Conservation (phyloP, 2,329 filamentous ascomycete genomes). For the Orbilia quercus region DNA sequence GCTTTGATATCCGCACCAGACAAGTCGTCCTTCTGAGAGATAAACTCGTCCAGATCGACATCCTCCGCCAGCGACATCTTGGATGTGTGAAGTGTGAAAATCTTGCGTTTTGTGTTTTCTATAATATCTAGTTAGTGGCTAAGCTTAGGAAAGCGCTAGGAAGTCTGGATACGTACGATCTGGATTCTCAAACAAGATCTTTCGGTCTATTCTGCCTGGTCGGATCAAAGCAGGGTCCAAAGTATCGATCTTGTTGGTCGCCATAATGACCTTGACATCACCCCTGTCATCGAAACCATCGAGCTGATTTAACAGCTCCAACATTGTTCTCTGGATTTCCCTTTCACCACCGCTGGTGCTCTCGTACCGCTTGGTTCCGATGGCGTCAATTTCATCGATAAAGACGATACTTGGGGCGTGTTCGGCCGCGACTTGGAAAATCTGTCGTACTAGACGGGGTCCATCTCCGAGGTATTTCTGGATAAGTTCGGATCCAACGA, state of each 20-base stretch:
- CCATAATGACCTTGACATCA: constrained; percentile 99
- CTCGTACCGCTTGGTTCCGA: constrained; percentile 98
- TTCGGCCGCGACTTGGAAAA: constrained; percentile 89
- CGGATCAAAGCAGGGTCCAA: constrained; percentile 95
- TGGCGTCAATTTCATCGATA: constrained; percentile 98
- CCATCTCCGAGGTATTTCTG: constrained; percentile 99
- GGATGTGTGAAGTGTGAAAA: constrained; percentile 95
- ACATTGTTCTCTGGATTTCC: constrained; percentile 97
- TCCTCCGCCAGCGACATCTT: constrained; percentile 98
- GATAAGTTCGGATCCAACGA: constrained; percentile 95
- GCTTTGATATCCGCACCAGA: constrained; percentile 98
- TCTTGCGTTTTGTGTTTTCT: constrained; percentile 95
- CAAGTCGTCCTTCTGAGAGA: constrained; percentile 96
- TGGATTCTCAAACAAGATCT: constrained; percentile 84
- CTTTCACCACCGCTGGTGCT: constrained; percentile 96
- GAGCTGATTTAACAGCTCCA: constrained; percentile 96
- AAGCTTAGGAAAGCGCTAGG: background rate
- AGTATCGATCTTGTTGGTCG: constrained; percentile 99
- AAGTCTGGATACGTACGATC: constrained; percentile 68
- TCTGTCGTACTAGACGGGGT: constrained; percentile 90
- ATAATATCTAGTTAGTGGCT: constrained; percentile 58
- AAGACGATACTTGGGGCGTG: constrained; percentile 98
- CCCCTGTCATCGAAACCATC: constrained; percentile 98
- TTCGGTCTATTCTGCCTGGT: constrained; percentile 96
- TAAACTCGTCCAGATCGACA: constrained; percentile 98